These are phyloP conservation scores for Petunia axillaris DNA, from an alignment of 257 asterid species.

Conservation along the genomic window DNA sequence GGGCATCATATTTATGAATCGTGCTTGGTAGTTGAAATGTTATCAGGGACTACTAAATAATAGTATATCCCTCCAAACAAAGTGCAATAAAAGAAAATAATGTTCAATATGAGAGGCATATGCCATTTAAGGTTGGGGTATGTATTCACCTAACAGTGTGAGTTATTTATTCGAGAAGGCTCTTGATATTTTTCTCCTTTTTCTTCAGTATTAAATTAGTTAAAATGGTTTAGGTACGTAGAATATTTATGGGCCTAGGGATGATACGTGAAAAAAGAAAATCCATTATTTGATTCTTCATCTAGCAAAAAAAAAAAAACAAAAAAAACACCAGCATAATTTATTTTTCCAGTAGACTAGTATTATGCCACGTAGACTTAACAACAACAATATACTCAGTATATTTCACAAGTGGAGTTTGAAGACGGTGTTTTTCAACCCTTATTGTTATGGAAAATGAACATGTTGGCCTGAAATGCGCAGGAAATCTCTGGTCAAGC, in stretches of 20 bases:
- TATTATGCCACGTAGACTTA: too few relatives aligned
- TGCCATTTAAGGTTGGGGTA: conserved; percentile 5
- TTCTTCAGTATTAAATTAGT: not conserved
- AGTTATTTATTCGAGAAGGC: not conserved
- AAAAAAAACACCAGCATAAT: too few relatives aligned
- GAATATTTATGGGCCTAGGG: not conserved
- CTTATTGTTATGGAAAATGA: not conserved
- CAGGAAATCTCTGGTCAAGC: not conserved
- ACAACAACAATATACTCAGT: too few relatives aligned
- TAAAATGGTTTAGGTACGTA: not conserved
- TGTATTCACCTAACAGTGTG: not conserved
- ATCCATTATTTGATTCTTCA: too few relatives aligned
- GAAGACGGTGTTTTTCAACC: too few relatives aligned
- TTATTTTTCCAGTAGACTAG: too few relatives aligned
- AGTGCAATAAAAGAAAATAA: not conserved
- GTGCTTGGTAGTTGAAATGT: not conserved
- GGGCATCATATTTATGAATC: not conserved
- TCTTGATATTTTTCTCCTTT: not conserved
- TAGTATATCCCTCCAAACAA: not conserved
- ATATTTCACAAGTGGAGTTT: too few relatives aligned
- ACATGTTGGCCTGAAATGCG: not conserved
- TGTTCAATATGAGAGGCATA: not conserved
- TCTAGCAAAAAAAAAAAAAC: not conserved
- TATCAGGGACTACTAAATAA: not conserved
- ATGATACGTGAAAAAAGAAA: not conserved